A percentile compares a stretch with the other conserved stretches of the same genome.
Conservation (phyloP, 2,329 filamentous ascomycete species). For the Colletotrichum sp. region DNA sequence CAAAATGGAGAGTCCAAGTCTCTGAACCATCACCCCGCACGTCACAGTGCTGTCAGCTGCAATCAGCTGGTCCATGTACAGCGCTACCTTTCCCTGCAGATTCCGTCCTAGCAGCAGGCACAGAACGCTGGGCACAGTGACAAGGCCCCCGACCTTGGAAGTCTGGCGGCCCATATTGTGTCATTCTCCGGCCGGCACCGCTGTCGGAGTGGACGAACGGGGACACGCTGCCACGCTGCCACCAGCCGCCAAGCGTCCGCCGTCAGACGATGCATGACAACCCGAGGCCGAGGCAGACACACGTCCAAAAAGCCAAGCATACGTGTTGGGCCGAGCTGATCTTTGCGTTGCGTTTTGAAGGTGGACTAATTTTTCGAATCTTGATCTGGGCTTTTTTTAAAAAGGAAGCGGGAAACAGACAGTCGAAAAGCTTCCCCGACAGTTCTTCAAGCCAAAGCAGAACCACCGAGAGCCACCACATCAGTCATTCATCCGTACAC, state of each 20-base stretch:
- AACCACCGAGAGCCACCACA: not conserved
- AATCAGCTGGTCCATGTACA: not conserved
- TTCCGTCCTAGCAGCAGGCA: not conserved
- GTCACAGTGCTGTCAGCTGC: not conserved
- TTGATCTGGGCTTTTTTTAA: not conserved
- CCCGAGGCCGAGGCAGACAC: not conserved
- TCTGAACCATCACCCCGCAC: not conserved
- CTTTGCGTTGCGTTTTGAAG: not conserved
- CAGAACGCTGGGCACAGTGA: not conserved
- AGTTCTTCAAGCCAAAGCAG: not conserved
- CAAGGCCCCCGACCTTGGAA: not conserved
- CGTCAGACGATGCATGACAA: slow-evolving; percentile 10
- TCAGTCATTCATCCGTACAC: not conserved
- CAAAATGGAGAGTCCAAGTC: not conserved
- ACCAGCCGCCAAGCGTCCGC: slow-evolving; percentile 4
- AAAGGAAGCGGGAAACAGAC: not conserved
- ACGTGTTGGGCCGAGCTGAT: not conserved
- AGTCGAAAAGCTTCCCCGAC: not conserved
- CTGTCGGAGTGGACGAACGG: slow-evolving; percentile 9
- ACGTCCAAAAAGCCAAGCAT: not conserved
- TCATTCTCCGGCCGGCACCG: slow-evolving; percentile 11
- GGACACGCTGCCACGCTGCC: not conserved
- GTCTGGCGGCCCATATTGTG: not conserved
- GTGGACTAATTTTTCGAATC: slow-evolving; percentile 10
- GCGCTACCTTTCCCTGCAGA: not conserved